These are phyloP conservation scores for Odontarrhena argentea DNA, from an alignment of 345 rosid species.

Conservation along the genomic window DNA sequence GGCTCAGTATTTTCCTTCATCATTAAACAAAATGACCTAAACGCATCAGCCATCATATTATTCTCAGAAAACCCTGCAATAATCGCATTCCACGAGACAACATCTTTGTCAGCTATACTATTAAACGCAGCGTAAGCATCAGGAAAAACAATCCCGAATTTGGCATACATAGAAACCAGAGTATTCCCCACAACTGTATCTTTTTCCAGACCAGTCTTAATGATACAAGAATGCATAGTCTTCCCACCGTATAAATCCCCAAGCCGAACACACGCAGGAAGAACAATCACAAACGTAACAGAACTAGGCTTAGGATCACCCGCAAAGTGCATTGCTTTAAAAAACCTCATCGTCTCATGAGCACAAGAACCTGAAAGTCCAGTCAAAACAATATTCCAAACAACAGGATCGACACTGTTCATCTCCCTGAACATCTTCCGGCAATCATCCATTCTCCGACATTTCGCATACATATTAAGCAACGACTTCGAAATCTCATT, in stretches of 20 bases:
- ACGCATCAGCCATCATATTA: slow-evolving; percentile 51
- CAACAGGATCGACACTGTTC: slow-evolving; percentile 57
- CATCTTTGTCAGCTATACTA: slow-evolving; percentile 64
- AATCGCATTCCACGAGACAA: slow-evolving; percentile 86
- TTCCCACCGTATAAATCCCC: slow-evolving; percentile 56
- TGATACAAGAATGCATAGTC: slow-evolving; percentile 51
- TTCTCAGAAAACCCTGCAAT: slow-evolving; percentile 88
- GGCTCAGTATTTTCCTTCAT: slow-evolving; percentile 53
- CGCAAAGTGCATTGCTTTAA: slow-evolving; percentile 49
- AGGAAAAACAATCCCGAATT: slow-evolving; percentile 51
- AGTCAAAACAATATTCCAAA: slow-evolving; percentile 78
- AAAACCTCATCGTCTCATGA: slow-evolving; percentile 54
- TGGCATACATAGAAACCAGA: slow-evolving; percentile 77
- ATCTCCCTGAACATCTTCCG: slow-evolving; percentile 57
- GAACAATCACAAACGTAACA: slow-evolving; percentile 62
- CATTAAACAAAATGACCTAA: slow-evolving; percentile 65
- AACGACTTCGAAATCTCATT: slow-evolving; percentile 61
- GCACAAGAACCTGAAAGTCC: slow-evolving; percentile 58
- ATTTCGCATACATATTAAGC: slow-evolving; percentile 81
- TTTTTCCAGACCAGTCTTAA: slow-evolving; percentile 62
- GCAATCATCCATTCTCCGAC: slow-evolving; percentile 60
- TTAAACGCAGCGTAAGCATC: slow-evolving; percentile 64
- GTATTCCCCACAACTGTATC: slow-evolving; percentile 78
- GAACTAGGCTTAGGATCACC: slow-evolving; percentile 56
- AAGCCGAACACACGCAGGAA: slow-evolving; percentile 71